Percentiles rank a stretch among this genome's conserved stretches.
Evolutionary conservation across 768 basidiomycete genomes (phyloP).

Genomic region (Tricholoma saponaceum): DNA sequence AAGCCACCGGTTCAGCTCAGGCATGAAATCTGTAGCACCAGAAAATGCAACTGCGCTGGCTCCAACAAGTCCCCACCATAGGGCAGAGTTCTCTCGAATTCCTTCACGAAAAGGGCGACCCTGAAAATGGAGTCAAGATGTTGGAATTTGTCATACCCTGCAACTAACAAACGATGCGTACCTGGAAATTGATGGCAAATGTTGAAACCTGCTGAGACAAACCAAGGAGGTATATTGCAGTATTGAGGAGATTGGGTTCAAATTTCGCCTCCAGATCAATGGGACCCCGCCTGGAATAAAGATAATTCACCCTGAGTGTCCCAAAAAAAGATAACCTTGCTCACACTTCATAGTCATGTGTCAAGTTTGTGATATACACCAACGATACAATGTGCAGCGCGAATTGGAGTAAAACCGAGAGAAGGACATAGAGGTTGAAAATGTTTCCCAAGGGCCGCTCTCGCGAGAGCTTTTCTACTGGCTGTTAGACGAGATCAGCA

Average conservation of each 20-base stretch:
- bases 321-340: slow-evolving; percentile 26
- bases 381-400: slow-evolving; percentile 87
- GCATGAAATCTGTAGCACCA: slow-evolving; percentile 91
- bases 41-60: slow-evolving; percentile 89
- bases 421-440: slow-evolving; percentile 92
- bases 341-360: slow-evolving; percentile 74
- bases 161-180: slow-evolving; percentile 17
- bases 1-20: slow-evolving; percentile 94
- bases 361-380: slow-evolving; percentile 89
- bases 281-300: slow-evolving; percentile 48
- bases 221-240: slow-evolving; percentile 92
- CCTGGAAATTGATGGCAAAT: slow-evolving; percentile 97
- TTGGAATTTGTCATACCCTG: not conserved
- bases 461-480: slow-evolving; percentile 92
- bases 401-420: slow-evolving; percentile 91
- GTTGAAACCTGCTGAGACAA: slow-evolving; percentile 98
- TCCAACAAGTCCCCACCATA: slow-evolving; percentile 89
- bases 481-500: slow-evolving; percentile 42
- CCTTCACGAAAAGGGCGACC: slow-evolving; percentile 98
- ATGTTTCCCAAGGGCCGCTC: slow-evolving; percentile 95
- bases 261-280: slow-evolving; percentile 97
- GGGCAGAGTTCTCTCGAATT: slow-evolving; percentile 90
- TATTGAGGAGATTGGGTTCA: slow-evolving; percentile 91
- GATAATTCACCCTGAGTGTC: not conserved
- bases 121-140: slow-evolving; percentile 26